phyloP scores from a whole-genome alignment of 164 flowering plant species.

The Litsea cubeba region DNA sequence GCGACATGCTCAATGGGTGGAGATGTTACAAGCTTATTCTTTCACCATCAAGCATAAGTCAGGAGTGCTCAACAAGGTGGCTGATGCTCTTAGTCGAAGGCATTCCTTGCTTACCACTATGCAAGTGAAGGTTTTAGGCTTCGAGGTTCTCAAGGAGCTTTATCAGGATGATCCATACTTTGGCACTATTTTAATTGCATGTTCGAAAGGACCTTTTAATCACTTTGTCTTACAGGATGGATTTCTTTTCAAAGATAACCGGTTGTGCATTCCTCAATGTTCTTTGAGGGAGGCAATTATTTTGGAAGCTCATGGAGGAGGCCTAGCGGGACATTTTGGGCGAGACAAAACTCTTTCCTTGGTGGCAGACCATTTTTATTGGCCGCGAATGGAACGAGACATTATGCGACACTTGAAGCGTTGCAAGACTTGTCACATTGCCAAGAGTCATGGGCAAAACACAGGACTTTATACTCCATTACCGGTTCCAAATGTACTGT shows the following conservation, averaged over 20 bases:
- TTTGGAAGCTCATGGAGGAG: not conserved
- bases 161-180: not conserved
- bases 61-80: not conserved
- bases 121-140: not conserved
- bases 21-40: too few relatives aligned
- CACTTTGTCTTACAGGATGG: not conserved
- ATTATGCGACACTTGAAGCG: not conserved
- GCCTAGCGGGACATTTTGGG: not conserved
- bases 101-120: not conserved
- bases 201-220: not conserved
- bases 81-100: conserved; percentile 1
- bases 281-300: not conserved
- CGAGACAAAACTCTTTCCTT: not conserved
- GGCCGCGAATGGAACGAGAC: conserved; percentile 7
- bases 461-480: conserved; percentile 11
- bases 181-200: not conserved
- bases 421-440: conserved; percentile 10
- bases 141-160: conserved; percentile 5
- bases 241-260: not conserved
- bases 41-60: conserved; percentile 3
- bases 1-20: not conserved
- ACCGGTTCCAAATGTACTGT: conserved; percentile 3
- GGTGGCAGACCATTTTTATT: not conserved
- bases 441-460: conserved; percentile 1
- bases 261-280: not conserved